Percentiles rank a stretch among this genome's conserved stretches.
phyloP scores from a whole-genome alignment of 352 stramenopile genomes.

The Vaucheria bursata region DNA sequence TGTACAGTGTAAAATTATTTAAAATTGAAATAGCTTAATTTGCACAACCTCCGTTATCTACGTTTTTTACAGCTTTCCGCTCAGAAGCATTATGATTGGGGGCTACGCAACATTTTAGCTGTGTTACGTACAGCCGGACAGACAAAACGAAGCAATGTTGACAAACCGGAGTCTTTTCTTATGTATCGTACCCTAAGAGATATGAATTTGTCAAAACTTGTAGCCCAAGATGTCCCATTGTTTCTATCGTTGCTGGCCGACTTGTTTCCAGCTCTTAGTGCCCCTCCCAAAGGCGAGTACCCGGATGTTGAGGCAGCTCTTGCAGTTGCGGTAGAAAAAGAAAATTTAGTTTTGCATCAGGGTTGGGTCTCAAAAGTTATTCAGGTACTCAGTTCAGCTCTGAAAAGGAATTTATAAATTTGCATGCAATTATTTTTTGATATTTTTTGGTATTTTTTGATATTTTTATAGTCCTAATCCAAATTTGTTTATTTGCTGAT shows the following conservation, averaged over 20 bases:
- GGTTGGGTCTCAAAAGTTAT: slow-evolving; percentile 83
- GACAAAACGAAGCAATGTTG: slow-evolving; percentile 87
- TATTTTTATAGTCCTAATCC: too few species aligned
- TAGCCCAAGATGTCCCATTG: slow-evolving; percentile 90
- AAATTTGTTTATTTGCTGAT: too few species aligned
- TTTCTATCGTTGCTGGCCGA: slow-evolving; percentile 92
- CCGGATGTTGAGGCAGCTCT: slow-evolving; percentile 80
- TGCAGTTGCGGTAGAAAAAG: slow-evolving; percentile 74
- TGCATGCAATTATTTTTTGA: background rate
- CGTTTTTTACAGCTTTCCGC: slow-evolving; percentile 72
- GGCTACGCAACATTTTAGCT: slow-evolving; percentile 78
- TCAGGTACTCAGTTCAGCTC: too few species aligned
- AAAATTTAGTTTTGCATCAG: slow-evolving; percentile 68
- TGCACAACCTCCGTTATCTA: too few species aligned
- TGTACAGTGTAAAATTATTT: too few species aligned
- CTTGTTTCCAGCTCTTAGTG: slow-evolving; percentile 82
- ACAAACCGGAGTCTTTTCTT: slow-evolving; percentile 80
- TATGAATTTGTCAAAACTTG: slow-evolving; percentile 95
- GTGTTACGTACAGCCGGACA: slow-evolving; percentile 84
- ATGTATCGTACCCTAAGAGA: slow-evolving; percentile 90
- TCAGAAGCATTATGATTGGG: slow-evolving; percentile 88
- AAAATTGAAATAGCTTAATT: too few species aligned
- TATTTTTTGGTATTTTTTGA: too few species aligned
- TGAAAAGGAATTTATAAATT: background rate
- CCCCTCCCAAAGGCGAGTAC: slow-evolving; percentile 84